Evolutionary conservation across 352 stramenopile species (phyloP).

Genomic region (Globisporangium echinulatum): DNA sequence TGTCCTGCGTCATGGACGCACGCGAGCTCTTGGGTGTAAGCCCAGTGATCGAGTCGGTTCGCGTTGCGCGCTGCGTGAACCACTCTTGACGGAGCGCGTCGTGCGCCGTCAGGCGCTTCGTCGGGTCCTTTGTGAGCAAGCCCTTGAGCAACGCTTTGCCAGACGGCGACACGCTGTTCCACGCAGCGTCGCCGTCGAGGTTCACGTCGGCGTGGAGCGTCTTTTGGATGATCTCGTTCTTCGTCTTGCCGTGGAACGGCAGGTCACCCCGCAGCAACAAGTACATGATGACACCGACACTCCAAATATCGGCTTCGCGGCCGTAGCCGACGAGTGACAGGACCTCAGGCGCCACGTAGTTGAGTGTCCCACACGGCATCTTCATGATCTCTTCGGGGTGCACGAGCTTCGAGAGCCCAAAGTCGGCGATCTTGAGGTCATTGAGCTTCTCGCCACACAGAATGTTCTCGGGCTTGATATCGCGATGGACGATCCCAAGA

Average conservation of each 20-base stretch:
- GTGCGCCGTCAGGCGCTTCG: constrained; percentile 71
- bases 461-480: constrained; percentile 88
- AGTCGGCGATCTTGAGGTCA: constrained; percentile 90
- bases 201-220: constrained; percentile 85
- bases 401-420: constrained; percentile 90
- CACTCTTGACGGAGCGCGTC: constrained; percentile 79
- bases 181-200: constrained; percentile 56
- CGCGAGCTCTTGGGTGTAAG: constrained; percentile 15
- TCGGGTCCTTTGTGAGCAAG: constrained; percentile 80
- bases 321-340: constrained; percentile 85
- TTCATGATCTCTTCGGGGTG: constrained; percentile 91
- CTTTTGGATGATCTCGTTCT: constrained; percentile 91
- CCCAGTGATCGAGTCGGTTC: constrained; percentile 11
- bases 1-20: constrained; percentile 20
- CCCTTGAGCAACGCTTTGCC: constrained; percentile 69
- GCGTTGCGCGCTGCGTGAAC: constrained; percentile 33
- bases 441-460: constrained; percentile 83
- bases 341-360: constrained; percentile 93
- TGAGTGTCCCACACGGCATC: constrained; percentile 90
- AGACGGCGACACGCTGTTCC: constrained; percentile 45
- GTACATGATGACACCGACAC: constrained; percentile 91
- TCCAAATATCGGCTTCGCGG: constrained; percentile 90
- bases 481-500: constrained; percentile 87
- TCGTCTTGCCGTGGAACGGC: constrained; percentile 88
- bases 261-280: constrained; percentile 84